Evolutionary conservation across 352 stramenopile species (phyloP).

Genomic region (Pythium dissimile): DNA sequence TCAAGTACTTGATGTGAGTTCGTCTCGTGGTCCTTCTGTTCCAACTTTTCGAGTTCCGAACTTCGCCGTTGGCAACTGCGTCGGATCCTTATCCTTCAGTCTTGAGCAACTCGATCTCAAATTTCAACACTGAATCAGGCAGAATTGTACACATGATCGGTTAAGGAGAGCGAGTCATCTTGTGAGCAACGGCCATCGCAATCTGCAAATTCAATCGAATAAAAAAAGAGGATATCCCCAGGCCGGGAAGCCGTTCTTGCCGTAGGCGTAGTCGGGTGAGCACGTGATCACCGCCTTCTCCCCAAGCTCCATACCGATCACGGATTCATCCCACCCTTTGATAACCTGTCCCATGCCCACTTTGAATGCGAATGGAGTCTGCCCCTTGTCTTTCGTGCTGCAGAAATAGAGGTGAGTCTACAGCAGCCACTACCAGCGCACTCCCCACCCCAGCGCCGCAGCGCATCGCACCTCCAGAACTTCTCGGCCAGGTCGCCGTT

Average conservation of each 20-base stretch:
- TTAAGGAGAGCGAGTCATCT: constrained; percentile 34
- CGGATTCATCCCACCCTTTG: constrained; percentile 94
- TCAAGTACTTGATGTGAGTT: no score
- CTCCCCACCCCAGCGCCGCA: no score
- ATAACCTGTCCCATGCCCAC: constrained; percentile 94
- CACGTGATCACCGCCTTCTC: constrained; percentile 91
- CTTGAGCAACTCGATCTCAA: constrained; percentile 92
- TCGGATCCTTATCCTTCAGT: no score
- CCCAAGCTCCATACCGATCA: constrained; percentile 83
- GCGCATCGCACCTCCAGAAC: constrained; percentile 86
- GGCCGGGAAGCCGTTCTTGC: constrained; percentile 86
- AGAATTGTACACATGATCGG: constrained; percentile 71
- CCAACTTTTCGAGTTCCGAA: no score
- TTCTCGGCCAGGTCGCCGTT: constrained; percentile 69
- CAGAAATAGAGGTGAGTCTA: background rate
- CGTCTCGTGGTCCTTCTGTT: no score
- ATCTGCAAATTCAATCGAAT: no score
- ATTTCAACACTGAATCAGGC: constrained; percentile 89
- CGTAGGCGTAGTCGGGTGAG: constrained; percentile 95
- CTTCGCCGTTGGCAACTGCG: no score
- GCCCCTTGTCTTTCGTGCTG: constrained; percentile 92
- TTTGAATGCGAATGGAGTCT: constrained; percentile 92
- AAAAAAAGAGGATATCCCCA: constrained; percentile 89
- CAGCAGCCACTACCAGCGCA: background rate
- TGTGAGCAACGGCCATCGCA: constrained; percentile 10